A percentile compares a stretch with the other conserved stretches of the same genome.
Evolutionary conservation across 2,329 filamentous ascomycete genomes (phyloP).

Genomic region (Verticillium nonalfalfae): DNA sequence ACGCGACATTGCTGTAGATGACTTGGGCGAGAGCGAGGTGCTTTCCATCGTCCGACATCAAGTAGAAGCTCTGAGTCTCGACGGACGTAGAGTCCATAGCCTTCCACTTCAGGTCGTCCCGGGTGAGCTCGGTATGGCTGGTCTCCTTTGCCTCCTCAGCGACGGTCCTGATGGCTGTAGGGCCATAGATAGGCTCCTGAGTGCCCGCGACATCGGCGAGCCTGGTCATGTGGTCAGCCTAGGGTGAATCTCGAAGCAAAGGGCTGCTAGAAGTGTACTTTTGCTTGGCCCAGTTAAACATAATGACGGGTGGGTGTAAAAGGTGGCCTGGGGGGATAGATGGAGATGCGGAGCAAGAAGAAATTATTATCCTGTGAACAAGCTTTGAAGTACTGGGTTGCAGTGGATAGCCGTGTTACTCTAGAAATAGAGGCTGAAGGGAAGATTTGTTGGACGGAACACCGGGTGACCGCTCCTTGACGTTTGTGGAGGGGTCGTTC

Average conservation of each 20-base stretch:
- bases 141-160: constrained; percentile 71
- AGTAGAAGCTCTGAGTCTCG: constrained; percentile 93
- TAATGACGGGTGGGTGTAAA: constrained; percentile 31
- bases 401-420: not conserved
- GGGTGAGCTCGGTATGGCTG: constrained; percentile 73
- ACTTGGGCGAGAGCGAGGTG: constrained; percentile 76
- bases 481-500: not conserved
- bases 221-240: constrained; percentile 27
- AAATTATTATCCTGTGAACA: not conserved
- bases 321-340: not conserved
- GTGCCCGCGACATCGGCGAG: constrained; percentile 83
- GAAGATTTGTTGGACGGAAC: constrained; percentile 1
- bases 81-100: constrained; percentile 79
- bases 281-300: constrained; percentile 95
- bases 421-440: not conserved
- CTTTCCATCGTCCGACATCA: constrained; percentile 67
- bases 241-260: constrained; percentile 15
- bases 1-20: constrained; percentile 98
- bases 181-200: constrained; percentile 92
- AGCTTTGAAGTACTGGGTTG: not conserved
- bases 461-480: not conserved
- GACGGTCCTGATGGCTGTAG: constrained; percentile 79
- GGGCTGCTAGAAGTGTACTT: constrained; percentile 50
- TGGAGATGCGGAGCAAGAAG: not conserved
- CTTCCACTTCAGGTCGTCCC: constrained; percentile 77